Evolutionary conservation across 1,139 yeast genomes (phyloP).

Genomic region (Diutina siamensis): DNA sequence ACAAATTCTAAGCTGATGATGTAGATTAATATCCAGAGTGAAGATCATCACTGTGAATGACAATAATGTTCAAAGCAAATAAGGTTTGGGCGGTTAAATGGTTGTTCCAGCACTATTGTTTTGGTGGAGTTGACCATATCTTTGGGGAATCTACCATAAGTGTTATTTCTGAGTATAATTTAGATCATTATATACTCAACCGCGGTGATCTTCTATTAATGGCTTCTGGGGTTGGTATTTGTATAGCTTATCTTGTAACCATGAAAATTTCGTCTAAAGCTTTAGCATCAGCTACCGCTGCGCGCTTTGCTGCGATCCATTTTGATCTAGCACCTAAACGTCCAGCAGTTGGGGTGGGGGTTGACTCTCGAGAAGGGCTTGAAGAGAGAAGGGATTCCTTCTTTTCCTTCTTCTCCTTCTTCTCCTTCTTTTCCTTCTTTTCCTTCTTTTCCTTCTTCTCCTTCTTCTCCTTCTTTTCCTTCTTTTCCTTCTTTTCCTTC

Average conservation of each 20-base stretch:
- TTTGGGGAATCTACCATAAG: too few species aligned
- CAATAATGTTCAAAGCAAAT: too few species aligned
- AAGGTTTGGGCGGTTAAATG: too few species aligned
- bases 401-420: conserved; percentile 7
- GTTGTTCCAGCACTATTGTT: too few species aligned
- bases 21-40: too few species aligned
- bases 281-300: conserved; percentile 80
- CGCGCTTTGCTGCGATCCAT: conserved; percentile 81
- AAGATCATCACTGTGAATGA: too few species aligned
- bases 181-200: too few species aligned
- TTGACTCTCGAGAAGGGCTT: conserved; percentile 11
- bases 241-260: conserved; percentile 36
- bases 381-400: conserved; percentile 20
- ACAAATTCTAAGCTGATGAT: too few species aligned
- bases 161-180: too few species aligned
- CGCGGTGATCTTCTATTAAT: background rate
- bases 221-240: background rate
- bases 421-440: conserved; percentile 7
- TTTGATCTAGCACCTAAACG: conserved; percentile 72
- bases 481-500: background rate
- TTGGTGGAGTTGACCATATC: too few species aligned
- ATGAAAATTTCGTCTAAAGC: conserved; percentile 87
- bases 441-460: conserved; percentile 12
- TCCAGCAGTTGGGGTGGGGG: conserved; percentile 28
- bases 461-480: conserved; percentile 12